These are phyloP conservation scores for Mortierella alpina DNA, from an alignment of 192 early-diverging fungal species.

Conservation along the genomic window DNA sequence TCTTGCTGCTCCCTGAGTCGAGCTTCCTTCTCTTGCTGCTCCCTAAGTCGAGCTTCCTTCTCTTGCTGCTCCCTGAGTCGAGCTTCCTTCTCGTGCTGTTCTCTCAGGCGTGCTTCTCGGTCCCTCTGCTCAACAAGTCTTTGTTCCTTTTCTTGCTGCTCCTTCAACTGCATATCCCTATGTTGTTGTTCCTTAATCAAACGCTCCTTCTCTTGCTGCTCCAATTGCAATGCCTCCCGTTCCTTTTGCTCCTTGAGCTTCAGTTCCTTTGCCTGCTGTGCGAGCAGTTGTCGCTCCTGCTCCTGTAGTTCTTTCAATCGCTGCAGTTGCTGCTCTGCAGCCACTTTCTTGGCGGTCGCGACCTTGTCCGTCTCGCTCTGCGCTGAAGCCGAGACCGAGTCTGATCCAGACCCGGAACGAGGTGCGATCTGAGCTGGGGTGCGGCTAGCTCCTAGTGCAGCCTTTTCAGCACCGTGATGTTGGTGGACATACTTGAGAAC, in stretches of 20 bases:
- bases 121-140: too few species aligned
- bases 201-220: constrained; percentile 3
- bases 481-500: constrained; percentile 6
- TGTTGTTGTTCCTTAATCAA: not conserved
- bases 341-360: not conserved
- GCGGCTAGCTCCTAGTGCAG: not conserved
- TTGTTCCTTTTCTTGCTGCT: not conserved
- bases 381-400: too few species aligned
- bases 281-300: not conserved
- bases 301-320: not conserved
- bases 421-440: not conserved
- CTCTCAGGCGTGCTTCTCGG: too few species aligned
- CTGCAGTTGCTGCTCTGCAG: not conserved
- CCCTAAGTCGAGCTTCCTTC: not conserved
- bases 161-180: not conserved
- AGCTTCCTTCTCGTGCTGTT: too few species aligned
- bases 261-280: not conserved
- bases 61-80: not conserved
- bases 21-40: too few species aligned
- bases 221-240: not conserved
- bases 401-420: too few species aligned
- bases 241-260: not conserved
- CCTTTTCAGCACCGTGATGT: not conserved
- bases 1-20: not conserved
- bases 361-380: not conserved